Percentiles rank a stretch among this genome's conserved stretches.
These are phyloP conservation scores for Kwoniella europaea DNA, from an alignment of 768 basidiomycete species.

Conservation along the genomic window DNA sequence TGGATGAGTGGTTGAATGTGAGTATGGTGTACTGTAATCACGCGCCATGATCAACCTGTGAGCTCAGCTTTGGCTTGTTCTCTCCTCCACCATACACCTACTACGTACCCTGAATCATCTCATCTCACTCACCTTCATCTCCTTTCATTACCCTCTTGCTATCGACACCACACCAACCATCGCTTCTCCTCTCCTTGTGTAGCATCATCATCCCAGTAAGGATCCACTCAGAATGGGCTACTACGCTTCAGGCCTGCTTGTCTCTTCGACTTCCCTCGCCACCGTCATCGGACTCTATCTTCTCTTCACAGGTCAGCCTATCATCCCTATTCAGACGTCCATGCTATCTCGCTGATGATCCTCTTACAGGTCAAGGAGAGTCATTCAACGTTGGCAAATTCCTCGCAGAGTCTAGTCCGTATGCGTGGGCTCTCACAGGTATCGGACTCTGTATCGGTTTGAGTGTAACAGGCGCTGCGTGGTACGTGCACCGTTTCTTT, in stretches of 20 bases:
- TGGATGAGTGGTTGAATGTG: background rate
- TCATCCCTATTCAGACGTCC: background rate
- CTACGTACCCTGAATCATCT: background rate
- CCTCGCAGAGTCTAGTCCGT: slow-evolving; percentile 91
- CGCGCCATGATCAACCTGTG: background rate
- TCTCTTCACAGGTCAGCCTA: slow-evolving; percentile 77
- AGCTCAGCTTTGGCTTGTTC: background rate
- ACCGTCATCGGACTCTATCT: slow-evolving; percentile 79
- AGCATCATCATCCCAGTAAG: background rate
- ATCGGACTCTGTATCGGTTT: slow-evolving; percentile 91
- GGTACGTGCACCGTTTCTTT: slow-evolving; percentile 65
- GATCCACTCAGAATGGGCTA: slow-evolving; percentile 51
- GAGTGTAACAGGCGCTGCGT: slow-evolving; percentile 92
- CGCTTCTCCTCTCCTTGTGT: background rate
- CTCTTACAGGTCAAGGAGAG: slow-evolving; percentile 73
- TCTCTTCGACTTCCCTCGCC: slow-evolving; percentile 42
- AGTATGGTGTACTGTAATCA: slow-evolving; percentile 5
- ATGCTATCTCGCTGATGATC: background rate
- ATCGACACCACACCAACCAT: too few relatives aligned
- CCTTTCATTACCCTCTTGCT: background rate
- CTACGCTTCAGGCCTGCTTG: slow-evolving; percentile 41
- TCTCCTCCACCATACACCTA: background rate
- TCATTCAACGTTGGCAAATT: slow-evolving; percentile 93
- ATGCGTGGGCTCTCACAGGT: slow-evolving; percentile 87
- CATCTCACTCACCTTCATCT: slow-evolving; percentile 1